phyloP scores from a whole-genome alignment of 1,139 yeast genomes.

The Meyerozyma sp. region DNA sequence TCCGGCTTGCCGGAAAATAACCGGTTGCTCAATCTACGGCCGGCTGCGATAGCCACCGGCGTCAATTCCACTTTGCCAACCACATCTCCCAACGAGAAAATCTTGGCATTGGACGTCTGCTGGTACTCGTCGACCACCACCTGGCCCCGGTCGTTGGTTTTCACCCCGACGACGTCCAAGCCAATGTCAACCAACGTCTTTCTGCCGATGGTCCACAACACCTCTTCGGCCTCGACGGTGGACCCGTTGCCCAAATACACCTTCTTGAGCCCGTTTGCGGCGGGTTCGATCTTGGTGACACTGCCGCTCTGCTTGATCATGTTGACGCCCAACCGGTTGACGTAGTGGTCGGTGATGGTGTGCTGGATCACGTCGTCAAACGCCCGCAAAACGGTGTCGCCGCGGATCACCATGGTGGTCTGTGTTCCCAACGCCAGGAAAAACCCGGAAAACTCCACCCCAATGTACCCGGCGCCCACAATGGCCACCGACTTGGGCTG shows the following conservation, averaged over 20 bases:
- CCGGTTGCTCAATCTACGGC: constrained; percentile 88
- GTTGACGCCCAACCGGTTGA: constrained; percentile 72
- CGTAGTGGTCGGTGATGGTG: constrained; percentile 74
- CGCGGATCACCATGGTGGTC: constrained; percentile 83
- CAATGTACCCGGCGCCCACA: constrained; percentile 98
- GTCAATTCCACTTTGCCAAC: constrained; percentile 89
- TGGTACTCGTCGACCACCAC: constrained; percentile 84
- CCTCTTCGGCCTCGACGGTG: constrained; percentile 64
- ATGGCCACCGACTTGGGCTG: constrained; percentile 93
- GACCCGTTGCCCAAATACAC: constrained; percentile 53
- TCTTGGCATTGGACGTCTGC: constrained; percentile 64
- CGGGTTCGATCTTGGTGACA: constrained; percentile 58
- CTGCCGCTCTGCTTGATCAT: constrained; percentile 62
- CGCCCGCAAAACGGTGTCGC: constrained; percentile 80
- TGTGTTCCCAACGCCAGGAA: constrained; percentile 87
- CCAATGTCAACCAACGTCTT: constrained; percentile 69
- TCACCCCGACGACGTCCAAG: constrained; percentile 68
- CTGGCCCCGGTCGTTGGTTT: constrained; percentile 52
- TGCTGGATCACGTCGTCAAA: constrained; percentile 81
- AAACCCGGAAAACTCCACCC: constrained; percentile 91
- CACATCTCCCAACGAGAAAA: constrained; percentile 90
- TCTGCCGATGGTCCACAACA: constrained; percentile 95
- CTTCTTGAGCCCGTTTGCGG: constrained; percentile 54
- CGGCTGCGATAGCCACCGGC: constrained; percentile 98
- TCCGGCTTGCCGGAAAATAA: constrained; percentile 71